These are phyloP conservation scores for Trichoderma koningii DNA, from an alignment of 2,329 filamentous ascomycete genomes.

Conservation along the genomic window DNA sequence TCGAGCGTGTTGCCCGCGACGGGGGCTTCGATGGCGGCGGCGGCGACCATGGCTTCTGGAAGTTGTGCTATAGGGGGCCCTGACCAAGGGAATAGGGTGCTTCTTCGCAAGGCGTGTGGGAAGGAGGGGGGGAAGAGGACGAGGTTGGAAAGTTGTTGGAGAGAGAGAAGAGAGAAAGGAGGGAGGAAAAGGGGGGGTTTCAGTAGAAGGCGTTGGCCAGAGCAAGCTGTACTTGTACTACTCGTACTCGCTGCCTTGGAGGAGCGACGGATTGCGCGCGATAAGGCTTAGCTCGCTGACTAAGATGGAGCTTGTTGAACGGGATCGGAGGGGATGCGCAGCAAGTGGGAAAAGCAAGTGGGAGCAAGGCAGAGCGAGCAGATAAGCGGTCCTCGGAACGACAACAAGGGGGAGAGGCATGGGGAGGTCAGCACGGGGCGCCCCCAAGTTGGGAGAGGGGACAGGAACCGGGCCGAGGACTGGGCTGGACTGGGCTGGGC, in stretches of 20 bases:
- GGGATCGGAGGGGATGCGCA: conserved; percentile 15
- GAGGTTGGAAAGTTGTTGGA: neutral
- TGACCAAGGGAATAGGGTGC: conserved; percentile 97
- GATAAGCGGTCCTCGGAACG: conserved; percentile 12
- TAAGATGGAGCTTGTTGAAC: conserved; percentile 10
- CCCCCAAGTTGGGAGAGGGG: neutral
- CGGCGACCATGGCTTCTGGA: conserved; percentile 63
- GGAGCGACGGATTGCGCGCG: conserved; percentile 17
- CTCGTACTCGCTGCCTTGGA: neutral
- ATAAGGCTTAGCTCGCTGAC: conserved; percentile 24
- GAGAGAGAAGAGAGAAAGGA: neutral
- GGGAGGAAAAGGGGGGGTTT: conserved; percentile 10
- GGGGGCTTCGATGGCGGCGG: conserved; percentile 55
- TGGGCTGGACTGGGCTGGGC: conserved; percentile 8
- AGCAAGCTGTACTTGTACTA: conserved; percentile 17
- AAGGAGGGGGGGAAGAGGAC: neutral
- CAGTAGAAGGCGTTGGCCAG: conserved; percentile 11
- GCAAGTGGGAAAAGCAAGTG: neutral
- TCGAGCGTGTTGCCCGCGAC: conserved; percentile 62
- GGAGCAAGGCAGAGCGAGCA: neutral
- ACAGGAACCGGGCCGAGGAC: conserved; percentile 23
- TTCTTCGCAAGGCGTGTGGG: conserved; percentile 66
- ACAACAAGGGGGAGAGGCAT: neutral
- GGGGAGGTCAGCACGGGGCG: conserved; percentile 10
- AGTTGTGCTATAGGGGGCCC: conserved; percentile 67